Evolutionary conservation across 257 asterid genomes (phyloP), one percentile per base, ranked within the genome.

Genomic region (Mitragyna speciosa): DNA sequence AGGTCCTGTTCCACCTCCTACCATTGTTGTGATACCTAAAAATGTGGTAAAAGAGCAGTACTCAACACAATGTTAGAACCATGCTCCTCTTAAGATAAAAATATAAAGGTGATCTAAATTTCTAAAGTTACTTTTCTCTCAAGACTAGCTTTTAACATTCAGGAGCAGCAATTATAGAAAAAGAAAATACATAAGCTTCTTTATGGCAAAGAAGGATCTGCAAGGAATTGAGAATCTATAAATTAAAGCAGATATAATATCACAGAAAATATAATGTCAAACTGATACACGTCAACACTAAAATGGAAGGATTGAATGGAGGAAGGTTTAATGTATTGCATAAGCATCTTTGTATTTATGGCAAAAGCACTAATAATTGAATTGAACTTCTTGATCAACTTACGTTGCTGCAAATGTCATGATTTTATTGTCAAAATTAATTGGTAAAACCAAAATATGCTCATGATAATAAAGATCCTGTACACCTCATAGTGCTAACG

Each of bases 1-100:
- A 82, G 99, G 98, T 85, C 99, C 98, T 16, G 97, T 92, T n/a
- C 98, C 99, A 81, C 99, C 98, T 90, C 99, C 99, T 69, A 93
- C 94, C 84, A 95, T 28, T 9, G 99, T 91, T 72, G 98, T 93
- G 89, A 93, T 89, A 70, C 98, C 98, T 95, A 82, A 74, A 77
- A 56, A 76, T 12, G 54, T 45, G 67, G 48, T 16, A 77, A 47
- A 17, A 78, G 58, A 73, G 70, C 48, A 30, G 31, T n/a, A 64
- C 73, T 39, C 3, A 45, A 63, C 20, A 17, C 26, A 48, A 77
- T 56, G 77, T 48, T 24, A 8, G 30, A 75, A 75, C 12, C 36
- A 54, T 31, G 14, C 49, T 72, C 75, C 22, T 70, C 61, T 41
- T 24, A 17, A 47, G 61, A 72, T 6, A 11, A 24, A 71, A 10